Conservation (phyloP, 2,329 filamentous ascomycete genomes). For the Dothiorella sarmentorum region DNA sequence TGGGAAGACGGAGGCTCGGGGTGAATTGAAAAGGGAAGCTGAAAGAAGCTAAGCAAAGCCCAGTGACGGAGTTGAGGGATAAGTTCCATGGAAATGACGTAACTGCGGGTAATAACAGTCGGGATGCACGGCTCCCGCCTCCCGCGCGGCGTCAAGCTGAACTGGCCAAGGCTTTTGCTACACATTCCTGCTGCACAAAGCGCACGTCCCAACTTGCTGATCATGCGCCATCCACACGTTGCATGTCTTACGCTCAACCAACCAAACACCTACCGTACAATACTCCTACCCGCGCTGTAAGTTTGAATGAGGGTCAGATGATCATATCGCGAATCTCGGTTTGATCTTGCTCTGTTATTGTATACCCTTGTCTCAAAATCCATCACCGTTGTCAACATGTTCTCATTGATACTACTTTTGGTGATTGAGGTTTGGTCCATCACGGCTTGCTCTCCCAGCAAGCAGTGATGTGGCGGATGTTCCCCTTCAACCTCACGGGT, state of each 20-base stretch:
- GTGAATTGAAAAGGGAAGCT: background rate
- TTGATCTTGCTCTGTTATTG: background rate
- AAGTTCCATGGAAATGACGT: background rate
- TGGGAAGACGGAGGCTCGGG: background rate
- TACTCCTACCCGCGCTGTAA: background rate
- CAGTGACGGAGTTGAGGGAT: too few relatives aligned
- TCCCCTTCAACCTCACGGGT: too few relatives aligned
- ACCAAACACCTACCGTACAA: background rate
- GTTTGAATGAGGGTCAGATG: background rate
- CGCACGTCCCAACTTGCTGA: background rate
- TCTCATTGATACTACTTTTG: too few relatives aligned
- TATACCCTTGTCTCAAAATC: too few relatives aligned
- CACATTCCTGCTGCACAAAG: background rate
- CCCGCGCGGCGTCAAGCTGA: too few relatives aligned
- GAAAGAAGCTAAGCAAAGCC: background rate
- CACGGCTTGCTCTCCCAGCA: too few relatives aligned
- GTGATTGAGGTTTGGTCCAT: too few relatives aligned
- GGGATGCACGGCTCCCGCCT: too few relatives aligned
- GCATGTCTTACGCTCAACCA: too few relatives aligned
- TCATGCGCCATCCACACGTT: constrained; percentile 2
- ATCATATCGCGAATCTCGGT: background rate
- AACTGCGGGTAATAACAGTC: constrained; percentile 2
- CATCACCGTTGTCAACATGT: too few relatives aligned
- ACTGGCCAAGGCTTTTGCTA: background rate
- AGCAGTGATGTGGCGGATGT: too few relatives aligned